Conservation (phyloP, 2,329 filamentous ascomycete species). For the Camillea tinctor region DNA sequence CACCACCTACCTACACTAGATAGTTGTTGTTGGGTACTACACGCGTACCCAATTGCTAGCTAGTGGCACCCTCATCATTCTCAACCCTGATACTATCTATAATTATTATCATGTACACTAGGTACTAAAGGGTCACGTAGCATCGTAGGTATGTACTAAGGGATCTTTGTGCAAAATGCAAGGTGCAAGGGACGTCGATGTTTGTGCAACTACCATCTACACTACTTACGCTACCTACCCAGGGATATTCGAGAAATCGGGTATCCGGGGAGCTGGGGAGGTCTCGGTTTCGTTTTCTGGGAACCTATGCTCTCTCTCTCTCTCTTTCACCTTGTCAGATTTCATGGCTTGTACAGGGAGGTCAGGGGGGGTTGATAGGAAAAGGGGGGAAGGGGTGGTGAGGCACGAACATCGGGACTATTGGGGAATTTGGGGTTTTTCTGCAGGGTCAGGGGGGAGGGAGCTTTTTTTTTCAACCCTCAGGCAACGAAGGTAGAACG, state of each 20-base stretch:
- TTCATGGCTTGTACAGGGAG: conserved; percentile 4
- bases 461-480: neutral
- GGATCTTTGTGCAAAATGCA: conserved; percentile 16
- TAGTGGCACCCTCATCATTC: neutral
- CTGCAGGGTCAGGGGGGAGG: neutral
- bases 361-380: neutral
- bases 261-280: conserved; percentile 13
- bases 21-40: neutral
- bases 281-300: conserved; percentile 5
- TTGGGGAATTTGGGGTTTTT: neutral
- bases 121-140: neutral
- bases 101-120: neutral
- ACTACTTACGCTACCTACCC: too few species aligned
- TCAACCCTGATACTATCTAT: neutral
- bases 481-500: neutral
- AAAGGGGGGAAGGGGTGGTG: neutral
- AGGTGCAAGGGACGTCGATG: conserved; percentile 18
- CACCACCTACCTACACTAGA: neutral
- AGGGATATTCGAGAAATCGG: conserved; percentile 9
- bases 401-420: neutral
- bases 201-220: conserved; percentile 21
- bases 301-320: conserved; percentile 2
- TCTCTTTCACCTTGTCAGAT: conserved; percentile 12
- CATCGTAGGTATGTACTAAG: conserved; percentile 5
- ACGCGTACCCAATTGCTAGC: neutral